Evolutionary conservation across 345 rosid species (phyloP).

Genomic region (Melastoma malabathricum): DNA sequence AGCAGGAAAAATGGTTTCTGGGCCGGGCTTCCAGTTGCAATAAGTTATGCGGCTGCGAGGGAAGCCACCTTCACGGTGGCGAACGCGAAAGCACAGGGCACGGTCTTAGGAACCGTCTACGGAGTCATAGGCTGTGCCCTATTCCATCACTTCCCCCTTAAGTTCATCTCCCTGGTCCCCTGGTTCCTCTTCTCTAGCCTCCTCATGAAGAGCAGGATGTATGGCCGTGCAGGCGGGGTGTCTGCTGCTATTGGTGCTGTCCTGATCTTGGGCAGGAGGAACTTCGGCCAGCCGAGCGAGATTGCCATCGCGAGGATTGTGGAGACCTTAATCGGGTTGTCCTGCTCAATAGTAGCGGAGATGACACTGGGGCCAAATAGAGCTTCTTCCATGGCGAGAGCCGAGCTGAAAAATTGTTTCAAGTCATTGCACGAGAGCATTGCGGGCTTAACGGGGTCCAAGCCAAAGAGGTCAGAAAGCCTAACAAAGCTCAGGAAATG

Average conservation of each 20-base stretch:
- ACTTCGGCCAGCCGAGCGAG: constrained; percentile 66
- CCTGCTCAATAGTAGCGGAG: constrained; percentile 57
- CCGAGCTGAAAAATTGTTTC: constrained; percentile 30
- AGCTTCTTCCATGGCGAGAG: constrained; percentile 58
- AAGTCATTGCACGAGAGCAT: constrained; percentile 30
- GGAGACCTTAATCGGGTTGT: constrained; percentile 75
- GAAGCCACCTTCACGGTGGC: constrained; percentile 74
- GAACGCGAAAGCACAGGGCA: constrained; percentile 80
- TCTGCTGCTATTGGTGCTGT: constrained; percentile 78
- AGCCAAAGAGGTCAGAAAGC: constrained; percentile 16
- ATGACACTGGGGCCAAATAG: constrained; percentile 48
- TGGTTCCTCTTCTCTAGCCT: constrained; percentile 72
- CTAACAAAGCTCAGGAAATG: constrained; percentile 35
- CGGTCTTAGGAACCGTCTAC: constrained; percentile 77
- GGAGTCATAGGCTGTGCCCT: constrained; percentile 79
- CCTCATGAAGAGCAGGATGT: constrained; percentile 54
- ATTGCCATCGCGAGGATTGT: constrained; percentile 76
- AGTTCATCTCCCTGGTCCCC: constrained; percentile 72
- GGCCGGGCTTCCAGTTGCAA: constrained; percentile 73
- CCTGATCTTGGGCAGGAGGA: constrained; percentile 59
- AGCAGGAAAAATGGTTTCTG: constrained; percentile 63
- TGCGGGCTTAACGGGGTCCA: constrained; percentile 5
- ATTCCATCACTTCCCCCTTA: constrained; percentile 45
- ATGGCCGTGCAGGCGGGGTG: constrained; percentile 78
- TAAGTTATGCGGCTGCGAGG: constrained; percentile 47